phyloP scores from a whole-genome alignment of 805 yeast species.

The Wickerhamomyces alni region DNA sequence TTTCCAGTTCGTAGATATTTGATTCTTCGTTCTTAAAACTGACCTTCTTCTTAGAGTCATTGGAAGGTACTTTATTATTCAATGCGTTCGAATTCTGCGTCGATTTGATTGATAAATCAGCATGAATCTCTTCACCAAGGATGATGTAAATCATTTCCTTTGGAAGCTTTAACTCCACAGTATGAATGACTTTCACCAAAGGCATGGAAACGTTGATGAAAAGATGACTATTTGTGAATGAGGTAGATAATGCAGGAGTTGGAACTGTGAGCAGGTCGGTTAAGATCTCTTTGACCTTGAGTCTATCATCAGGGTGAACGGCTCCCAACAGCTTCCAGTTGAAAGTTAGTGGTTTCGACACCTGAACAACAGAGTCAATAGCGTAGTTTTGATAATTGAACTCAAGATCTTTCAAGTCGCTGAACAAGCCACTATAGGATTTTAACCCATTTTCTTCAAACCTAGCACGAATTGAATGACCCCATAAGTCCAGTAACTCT shows the following conservation, averaged over 20 bases:
- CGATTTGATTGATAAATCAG: slow-evolving; percentile 33
- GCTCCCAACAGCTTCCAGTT: background rate
- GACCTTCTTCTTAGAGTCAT: slow-evolving; percentile 14
- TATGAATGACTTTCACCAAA: slow-evolving; percentile 50
- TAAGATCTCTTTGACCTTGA: background rate
- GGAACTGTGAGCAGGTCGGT: background rate
- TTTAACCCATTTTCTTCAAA: slow-evolving; percentile 10
- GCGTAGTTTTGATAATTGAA: slow-evolving; percentile 8
- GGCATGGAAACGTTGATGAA: slow-evolving; percentile 60
- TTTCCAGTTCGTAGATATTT: slow-evolving; percentile 37
- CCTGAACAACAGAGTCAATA: slow-evolving; percentile 1
- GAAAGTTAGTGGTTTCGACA: background rate
- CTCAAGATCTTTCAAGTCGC: background rate
- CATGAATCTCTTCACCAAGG: slow-evolving; percentile 60
- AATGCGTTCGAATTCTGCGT: slow-evolving; percentile 17
- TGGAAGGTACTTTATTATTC: background rate
- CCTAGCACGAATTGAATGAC: slow-evolving; percentile 9
- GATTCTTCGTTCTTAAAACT: slow-evolving; percentile 16
- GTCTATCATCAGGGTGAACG: background rate
- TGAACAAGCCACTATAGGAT: slow-evolving; percentile 19
- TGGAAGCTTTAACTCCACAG: slow-evolving; percentile 37
- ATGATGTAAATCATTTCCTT: slow-evolving; percentile 35
- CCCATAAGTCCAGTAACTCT: slow-evolving; percentile 34
- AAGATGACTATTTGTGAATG: slow-evolving; percentile 19
- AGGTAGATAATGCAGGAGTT: background rate